phyloP scores from a whole-genome alignment of 1,284 basidiomycete species.

The Trametes versicolor region DNA sequence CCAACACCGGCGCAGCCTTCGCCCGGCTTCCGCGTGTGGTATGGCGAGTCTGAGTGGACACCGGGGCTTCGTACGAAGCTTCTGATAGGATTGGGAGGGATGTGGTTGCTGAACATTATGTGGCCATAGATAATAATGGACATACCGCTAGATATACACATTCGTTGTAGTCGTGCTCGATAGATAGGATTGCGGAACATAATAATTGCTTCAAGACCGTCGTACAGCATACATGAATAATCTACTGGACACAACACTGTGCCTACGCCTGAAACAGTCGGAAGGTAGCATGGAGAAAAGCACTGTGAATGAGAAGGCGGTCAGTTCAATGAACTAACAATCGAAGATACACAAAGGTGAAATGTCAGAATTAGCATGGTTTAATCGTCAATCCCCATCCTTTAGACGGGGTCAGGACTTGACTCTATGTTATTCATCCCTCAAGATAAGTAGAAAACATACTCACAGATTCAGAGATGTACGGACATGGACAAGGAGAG shows the following conservation, averaged over 20 bases:
- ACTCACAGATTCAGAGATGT: constrained; percentile 50
- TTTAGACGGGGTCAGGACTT: constrained; percentile 84
- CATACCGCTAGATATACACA: constrained; percentile 20
- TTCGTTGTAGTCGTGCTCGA: background rate
- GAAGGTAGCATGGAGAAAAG: too few relatives aligned
- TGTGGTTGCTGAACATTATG: constrained; percentile 68
- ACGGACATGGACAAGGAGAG: background rate
- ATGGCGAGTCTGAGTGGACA: constrained; percentile 44
- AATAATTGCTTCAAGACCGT: background rate
- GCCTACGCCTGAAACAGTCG: background rate
- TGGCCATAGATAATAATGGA: constrained; percentile 53
- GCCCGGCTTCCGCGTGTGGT: constrained; percentile 44
- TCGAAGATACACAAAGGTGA: constrained; percentile 17
- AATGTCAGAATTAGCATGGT: constrained; percentile 88
- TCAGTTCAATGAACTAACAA: constrained; percentile 23
- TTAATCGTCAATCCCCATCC: constrained; percentile 75
- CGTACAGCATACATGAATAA: background rate
- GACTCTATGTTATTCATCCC: constrained; percentile 86
- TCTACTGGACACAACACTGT: background rate
- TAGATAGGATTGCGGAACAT: background rate
- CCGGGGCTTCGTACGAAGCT: constrained; percentile 49
- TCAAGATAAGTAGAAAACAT: constrained; percentile 32
- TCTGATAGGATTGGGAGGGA: constrained; percentile 46
- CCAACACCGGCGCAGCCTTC: constrained; percentile 37
- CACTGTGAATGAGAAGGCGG: background rate